phyloP scores from a whole-genome alignment of 352 stramenopile species.

The Pythium aquatile region DNA sequence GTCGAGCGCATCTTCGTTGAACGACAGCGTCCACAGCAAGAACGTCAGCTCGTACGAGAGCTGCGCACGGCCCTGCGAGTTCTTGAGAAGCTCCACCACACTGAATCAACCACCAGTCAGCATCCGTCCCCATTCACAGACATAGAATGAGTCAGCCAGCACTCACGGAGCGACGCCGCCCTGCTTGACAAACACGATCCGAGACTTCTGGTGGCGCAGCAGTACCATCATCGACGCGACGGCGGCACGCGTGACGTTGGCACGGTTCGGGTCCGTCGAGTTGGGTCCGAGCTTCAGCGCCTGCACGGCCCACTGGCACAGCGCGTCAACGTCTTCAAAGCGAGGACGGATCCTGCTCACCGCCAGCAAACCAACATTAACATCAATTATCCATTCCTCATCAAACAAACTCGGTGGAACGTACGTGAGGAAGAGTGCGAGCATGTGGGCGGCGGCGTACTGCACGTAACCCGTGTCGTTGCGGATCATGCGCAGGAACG shows the following conservation, averaged over 20 bases:
- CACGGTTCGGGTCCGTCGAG: conserved; percentile 63
- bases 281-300: conserved; percentile 63
- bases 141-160: not conserved
- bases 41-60: conserved; percentile 97
- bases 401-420: not conserved
- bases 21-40: conserved; percentile 96
- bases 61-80: conserved; percentile 87
- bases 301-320: conserved; percentile 80
- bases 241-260: conserved; percentile 78
- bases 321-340: conserved; percentile 74
- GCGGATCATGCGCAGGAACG: conserved; percentile 81
- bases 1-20: conserved; percentile 80
- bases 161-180: conserved; percentile 90
- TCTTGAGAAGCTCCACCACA: conserved; percentile 73
- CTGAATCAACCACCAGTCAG: conserved; percentile 21
- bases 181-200: conserved; percentile 88
- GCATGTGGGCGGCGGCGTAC: conserved; percentile 73
- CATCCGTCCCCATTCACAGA: not conserved
- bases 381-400: not conserved
- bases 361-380: not conserved
- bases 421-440: conserved; percentile 85
- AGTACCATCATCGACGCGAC: conserved; percentile 92
- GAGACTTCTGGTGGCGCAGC: conserved; percentile 85
- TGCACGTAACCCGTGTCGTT: conserved; percentile 86
- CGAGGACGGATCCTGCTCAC: conserved; percentile 57